Evolutionary conservation across 192 early-diverging fungal species (phyloP).

Genomic region (Gryganskiella cystojenkinii): DNA sequence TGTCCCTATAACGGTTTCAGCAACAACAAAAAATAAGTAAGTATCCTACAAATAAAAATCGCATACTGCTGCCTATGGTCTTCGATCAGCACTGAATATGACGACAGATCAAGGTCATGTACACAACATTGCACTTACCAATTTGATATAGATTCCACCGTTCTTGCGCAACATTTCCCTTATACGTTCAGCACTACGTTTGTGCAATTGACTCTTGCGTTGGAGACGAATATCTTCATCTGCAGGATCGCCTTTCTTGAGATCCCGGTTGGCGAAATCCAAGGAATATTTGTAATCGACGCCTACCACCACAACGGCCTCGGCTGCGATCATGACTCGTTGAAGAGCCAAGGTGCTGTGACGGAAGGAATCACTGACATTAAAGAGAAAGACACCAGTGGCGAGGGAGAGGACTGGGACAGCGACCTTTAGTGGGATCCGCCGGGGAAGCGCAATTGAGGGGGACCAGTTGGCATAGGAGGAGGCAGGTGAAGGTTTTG

Average conservation of each 20-base stretch:
- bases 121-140: constrained; percentile 40
- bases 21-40: background rate
- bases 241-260: constrained; percentile 22
- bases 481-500: background rate
- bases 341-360: constrained; percentile 33
- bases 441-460: constrained; percentile 11
- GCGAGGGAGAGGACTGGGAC: constrained; percentile 13
- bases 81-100: background rate
- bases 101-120: background rate
- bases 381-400: constrained; percentile 29
- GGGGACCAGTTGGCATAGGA: background rate
- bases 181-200: constrained; percentile 35
- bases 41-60: background rate
- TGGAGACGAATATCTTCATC: constrained; percentile 25
- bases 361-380: constrained; percentile 33
- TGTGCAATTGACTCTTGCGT: constrained; percentile 43
- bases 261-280: constrained; percentile 32
- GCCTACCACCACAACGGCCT: constrained; percentile 34
- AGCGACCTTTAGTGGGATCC: constrained; percentile 27
- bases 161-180: constrained; percentile 44
- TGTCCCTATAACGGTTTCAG: constrained; percentile 26
- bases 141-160: constrained; percentile 51
- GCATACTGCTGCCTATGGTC: background rate
- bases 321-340: constrained; percentile 35
- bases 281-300: constrained; percentile 46